Base-by-base conservation (phyloP, 2,329 filamentous ascomycete species). In the Emmonsiellopsis sp. region DNA sequence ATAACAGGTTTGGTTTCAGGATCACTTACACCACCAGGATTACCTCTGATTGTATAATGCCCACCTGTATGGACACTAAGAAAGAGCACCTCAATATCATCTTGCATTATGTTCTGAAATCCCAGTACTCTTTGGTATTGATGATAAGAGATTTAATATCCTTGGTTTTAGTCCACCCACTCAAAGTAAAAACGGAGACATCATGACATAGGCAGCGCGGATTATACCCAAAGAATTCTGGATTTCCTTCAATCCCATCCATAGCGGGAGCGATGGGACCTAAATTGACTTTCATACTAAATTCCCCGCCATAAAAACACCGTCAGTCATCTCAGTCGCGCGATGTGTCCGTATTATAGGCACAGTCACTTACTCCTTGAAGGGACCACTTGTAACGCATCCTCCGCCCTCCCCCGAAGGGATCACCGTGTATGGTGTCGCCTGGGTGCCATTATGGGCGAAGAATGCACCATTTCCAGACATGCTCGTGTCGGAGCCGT, bases 211-310 rank as follows among this genome's bases (percentile, higher is more conserved):
- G 49, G 53, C 67, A 70, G 15, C 66, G 65, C 15, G 67, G 65
- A 55, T 69, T 69, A 58, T 68, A 65, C 13, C 15, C 16, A 6
- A 16, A 31, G 7, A 4, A 50, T 45, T 11, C 66, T 54, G 5
- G 34, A 34, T 47, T 46, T 42, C 6, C 9, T 47, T 52, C n/a
- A 43, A 45, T 34, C 47, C 53, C n/a, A 61, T 61, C n/a, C 60
- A 51, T 2, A 45, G 40, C 6, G 56, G 43, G 32, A 11, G 11
- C 43, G 40, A 57, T 51, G 1, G 66, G 65, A 5, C 65, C 66
- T 4, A 69, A 51, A 54, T 67, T 65, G 43, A 73, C 69, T 13
- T 70, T 63, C 67, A 72, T 68, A 57, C 62, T 60, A 46, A 26
- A 26, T 26, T 26, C 20, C 20, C 20, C 20, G 5, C 20, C 20